Evolutionary conservation across 257 asterid species (phyloP).

Genomic region (Gentiana straminea): DNA sequence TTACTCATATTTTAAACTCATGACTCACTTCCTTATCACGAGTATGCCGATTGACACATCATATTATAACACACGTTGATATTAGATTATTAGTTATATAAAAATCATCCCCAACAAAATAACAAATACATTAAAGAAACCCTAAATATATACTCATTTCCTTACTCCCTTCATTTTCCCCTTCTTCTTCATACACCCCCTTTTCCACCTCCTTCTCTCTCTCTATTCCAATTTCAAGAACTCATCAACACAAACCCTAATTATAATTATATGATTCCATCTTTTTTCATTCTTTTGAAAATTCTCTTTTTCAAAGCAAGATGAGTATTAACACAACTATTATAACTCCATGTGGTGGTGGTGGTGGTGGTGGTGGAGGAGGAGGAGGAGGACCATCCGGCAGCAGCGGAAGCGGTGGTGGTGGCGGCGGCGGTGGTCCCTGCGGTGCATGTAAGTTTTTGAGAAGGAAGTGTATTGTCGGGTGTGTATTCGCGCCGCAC

Average conservation of each 20-base stretch:
- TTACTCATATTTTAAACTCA: no score
- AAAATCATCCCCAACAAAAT: constrained; percentile 15
- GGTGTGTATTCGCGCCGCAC: constrained; percentile 74
- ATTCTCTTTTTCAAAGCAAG: background rate
- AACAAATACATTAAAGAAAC: constrained; percentile 46
- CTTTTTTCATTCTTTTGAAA: no score
- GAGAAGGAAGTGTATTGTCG: constrained; percentile 69
- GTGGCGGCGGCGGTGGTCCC: constrained; percentile 49
- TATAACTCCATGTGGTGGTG: constrained; percentile 4
- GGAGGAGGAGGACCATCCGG: constrained; percentile 13
- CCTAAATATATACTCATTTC: constrained; percentile 26
- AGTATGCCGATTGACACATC: no score
- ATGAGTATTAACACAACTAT: constrained; percentile 42
- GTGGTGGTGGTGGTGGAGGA: constrained; percentile 18
- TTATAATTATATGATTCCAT: no score
- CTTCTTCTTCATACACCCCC: background rate
- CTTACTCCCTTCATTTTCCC: constrained; percentile 3
- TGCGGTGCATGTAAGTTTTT: constrained; percentile 91
- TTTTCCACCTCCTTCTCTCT: constrained; percentile 5
- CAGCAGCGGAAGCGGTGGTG: constrained; percentile 14
- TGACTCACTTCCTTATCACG: no score
- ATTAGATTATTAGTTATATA: no score
- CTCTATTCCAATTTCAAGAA: constrained; percentile 7
- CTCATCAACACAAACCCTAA: background rate
- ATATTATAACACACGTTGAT: no score